Evolutionary conservation across 768 basidiomycete species (phyloP).

Genomic region (Cubamyces sp.): DNA sequence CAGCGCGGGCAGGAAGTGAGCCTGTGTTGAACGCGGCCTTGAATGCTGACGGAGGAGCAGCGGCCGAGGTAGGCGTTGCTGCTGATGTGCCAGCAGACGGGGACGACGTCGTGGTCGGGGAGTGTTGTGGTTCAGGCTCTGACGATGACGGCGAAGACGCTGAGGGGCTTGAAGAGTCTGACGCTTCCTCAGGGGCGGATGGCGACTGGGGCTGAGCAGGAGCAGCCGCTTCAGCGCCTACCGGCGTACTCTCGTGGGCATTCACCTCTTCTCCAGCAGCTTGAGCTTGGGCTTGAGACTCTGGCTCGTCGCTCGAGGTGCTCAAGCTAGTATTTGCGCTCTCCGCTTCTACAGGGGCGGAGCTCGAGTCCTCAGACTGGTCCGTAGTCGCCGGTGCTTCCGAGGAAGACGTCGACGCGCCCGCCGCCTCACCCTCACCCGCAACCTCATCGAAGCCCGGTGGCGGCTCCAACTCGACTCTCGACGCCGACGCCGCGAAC

Average conservation of each 20-base stretch:
- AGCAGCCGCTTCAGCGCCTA: too few relatives aligned
- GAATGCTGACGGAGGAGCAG: slow-evolving; percentile 22
- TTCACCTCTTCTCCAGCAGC: not conserved
- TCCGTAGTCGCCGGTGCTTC: not conserved
- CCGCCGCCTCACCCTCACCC: not conserved
- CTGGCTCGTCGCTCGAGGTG: not conserved
- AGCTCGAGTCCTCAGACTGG: too few relatives aligned
- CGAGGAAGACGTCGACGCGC: not conserved
- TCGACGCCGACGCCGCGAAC: slow-evolving; percentile 55
- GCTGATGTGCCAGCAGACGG: not conserved
- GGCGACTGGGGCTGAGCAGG: not conserved
- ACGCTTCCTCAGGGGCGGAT: not conserved
- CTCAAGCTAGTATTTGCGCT: too few relatives aligned
- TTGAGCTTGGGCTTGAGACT: not conserved
- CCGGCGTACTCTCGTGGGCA: too few relatives aligned
- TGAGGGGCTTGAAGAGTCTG: not conserved
- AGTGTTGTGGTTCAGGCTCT: not conserved
- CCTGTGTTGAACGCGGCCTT: slow-evolving; percentile 7
- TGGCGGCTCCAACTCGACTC: slow-evolving; percentile 47
- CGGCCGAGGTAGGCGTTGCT: slow-evolving; percentile 2
- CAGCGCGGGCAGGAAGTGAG: slow-evolving; percentile 22
- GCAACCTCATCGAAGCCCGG: slow-evolving; percentile 35
- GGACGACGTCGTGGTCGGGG: not conserved
- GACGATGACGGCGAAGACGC: not conserved
- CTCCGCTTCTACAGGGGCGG: too few relatives aligned